These are phyloP conservation scores for Candida nonsorbophila DNA, from an alignment of 805 yeast genomes.

Conservation along the genomic window DNA sequence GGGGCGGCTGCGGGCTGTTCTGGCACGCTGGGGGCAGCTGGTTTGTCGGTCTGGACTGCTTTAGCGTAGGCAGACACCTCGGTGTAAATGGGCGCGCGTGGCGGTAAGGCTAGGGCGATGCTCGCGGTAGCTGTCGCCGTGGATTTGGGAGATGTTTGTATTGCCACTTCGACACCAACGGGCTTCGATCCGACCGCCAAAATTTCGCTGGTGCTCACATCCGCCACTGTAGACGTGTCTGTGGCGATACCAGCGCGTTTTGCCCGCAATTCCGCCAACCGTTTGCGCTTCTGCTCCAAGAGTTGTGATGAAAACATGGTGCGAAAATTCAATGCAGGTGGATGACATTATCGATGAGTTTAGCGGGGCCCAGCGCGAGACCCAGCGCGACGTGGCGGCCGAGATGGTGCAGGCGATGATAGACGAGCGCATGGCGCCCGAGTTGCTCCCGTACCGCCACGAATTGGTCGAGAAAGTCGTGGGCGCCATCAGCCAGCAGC, in stretches of 20 bases:
- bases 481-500: slow-evolving; percentile 57
- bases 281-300: slow-evolving; percentile 35
- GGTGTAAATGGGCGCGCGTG: too few species aligned
- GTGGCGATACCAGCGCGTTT: neutral
- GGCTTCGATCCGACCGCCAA: too few species aligned
- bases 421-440: slow-evolving; percentile 83
- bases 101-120: too few species aligned
- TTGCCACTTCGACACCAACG: too few species aligned
- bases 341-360: slow-evolving; percentile 69
- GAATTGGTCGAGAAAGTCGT: slow-evolving; percentile 54
- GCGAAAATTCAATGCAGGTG: slow-evolving; percentile 35
- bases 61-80: too few species aligned
- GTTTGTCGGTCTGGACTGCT: too few species aligned
- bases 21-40: too few species aligned
- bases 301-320: slow-evolving; percentile 6
- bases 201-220: too few species aligned
- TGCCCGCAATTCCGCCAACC: slow-evolving; percentile 20
- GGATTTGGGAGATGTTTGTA: too few species aligned
- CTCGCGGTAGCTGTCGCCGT: too few species aligned
- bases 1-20: too few species aligned
- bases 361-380: slow-evolving; percentile 23
- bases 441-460: slow-evolving; percentile 69
- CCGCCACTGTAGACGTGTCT: neutral
- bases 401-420: slow-evolving; percentile 60
- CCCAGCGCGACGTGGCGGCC: slow-evolving; percentile 19